phyloP scores from a whole-genome alignment of 768 basidiomycete species.

The Trametes meyenii region DNA sequence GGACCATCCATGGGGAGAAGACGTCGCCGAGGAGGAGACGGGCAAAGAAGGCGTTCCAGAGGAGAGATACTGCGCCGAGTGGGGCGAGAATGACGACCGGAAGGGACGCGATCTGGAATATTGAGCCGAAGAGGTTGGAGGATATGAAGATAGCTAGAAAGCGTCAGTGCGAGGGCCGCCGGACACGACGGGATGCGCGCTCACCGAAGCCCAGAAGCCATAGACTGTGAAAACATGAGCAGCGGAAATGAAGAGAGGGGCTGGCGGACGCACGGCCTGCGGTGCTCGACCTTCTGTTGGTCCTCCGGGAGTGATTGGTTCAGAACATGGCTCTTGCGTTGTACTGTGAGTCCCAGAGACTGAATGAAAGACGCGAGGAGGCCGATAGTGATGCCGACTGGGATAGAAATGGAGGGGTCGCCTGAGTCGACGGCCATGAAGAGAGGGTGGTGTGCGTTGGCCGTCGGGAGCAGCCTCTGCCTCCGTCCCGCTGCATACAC shows the following conservation, averaged over 20 bases:
- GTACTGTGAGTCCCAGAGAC: constrained; percentile 87
- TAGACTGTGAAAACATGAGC: constrained; percentile 47
- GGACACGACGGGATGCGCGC: constrained; percentile 24
- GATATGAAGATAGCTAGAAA: constrained; percentile 70
- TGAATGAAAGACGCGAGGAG: constrained; percentile 88
- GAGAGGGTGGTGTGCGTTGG: constrained; percentile 2
- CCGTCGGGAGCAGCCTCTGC: not conserved
- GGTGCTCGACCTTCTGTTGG: constrained; percentile 68
- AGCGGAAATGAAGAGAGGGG: constrained; percentile 10
- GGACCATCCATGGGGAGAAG: constrained; percentile 81
- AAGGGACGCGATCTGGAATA: constrained; percentile 91
- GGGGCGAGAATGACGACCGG: constrained; percentile 95
- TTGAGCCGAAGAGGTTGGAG: constrained; percentile 84
- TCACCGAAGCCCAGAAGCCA: constrained; percentile 84
- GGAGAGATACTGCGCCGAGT: constrained; percentile 86
- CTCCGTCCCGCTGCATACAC: not conserved
- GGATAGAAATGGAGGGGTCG: constrained; percentile 41
- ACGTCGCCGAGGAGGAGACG: constrained; percentile 80
- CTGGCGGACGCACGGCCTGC: constrained; percentile 65
- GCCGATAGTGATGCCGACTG: constrained; percentile 56
- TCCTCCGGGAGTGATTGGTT: constrained; percentile 73
- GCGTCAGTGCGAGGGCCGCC: constrained; percentile 11
- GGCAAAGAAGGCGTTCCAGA: constrained; percentile 95
- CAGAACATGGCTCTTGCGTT: constrained; percentile 89
- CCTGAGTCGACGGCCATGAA: constrained; percentile 30